Evolutionary conservation across 208 protist genomes (phyloP).

Genomic region (Leishmania aethiopica): DNA sequence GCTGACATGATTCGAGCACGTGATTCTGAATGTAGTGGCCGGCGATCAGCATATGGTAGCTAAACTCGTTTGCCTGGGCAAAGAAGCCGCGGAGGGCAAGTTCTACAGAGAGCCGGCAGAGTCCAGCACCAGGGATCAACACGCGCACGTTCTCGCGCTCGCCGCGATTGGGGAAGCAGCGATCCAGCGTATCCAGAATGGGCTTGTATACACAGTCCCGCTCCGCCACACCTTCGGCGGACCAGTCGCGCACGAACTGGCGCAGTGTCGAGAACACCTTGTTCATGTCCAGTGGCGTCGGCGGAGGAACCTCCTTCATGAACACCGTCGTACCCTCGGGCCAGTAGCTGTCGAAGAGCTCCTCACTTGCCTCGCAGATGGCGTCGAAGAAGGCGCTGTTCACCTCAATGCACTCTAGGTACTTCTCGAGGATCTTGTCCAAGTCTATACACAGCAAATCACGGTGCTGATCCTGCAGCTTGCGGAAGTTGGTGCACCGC

Average conservation of each 20-base stretch:
- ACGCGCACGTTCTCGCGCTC: slow-evolving; percentile 63
- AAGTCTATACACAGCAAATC: slow-evolving; percentile 78
- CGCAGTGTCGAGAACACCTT: slow-evolving; percentile 96
- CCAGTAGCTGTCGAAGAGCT: slow-evolving; percentile 92
- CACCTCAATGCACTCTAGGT: slow-evolving; percentile 75
- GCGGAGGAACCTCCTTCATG: slow-evolving; percentile 72
- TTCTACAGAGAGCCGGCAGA: slow-evolving; percentile 96
- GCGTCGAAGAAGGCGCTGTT: slow-evolving; percentile 87
- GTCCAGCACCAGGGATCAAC: slow-evolving; percentile 87
- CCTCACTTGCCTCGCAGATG: slow-evolving; percentile 80
- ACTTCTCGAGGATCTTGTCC: slow-evolving; percentile 76
- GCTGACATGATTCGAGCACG: slow-evolving; percentile 71
- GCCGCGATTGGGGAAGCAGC: slow-evolving; percentile 69
- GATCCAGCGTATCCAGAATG: slow-evolving; percentile 83
- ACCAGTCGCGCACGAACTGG: slow-evolving; percentile 97
- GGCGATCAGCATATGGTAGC: slow-evolving; percentile 97
- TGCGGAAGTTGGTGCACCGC: slow-evolving; percentile 79
- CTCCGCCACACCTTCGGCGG: slow-evolving; percentile 89
- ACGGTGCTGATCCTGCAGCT: slow-evolving; percentile 75
- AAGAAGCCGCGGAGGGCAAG: slow-evolving; percentile 92
- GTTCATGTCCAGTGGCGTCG: slow-evolving; percentile 89
- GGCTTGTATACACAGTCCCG: slow-evolving; percentile 90
- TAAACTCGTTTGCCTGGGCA: slow-evolving; percentile 97
- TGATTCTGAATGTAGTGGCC: slow-evolving; percentile 97
- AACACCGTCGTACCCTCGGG: slow-evolving; percentile 74